Base-by-base conservation (phyloP, 2,329 filamentous ascomycete genomes). In the Trichoderma polysporum region DNA sequence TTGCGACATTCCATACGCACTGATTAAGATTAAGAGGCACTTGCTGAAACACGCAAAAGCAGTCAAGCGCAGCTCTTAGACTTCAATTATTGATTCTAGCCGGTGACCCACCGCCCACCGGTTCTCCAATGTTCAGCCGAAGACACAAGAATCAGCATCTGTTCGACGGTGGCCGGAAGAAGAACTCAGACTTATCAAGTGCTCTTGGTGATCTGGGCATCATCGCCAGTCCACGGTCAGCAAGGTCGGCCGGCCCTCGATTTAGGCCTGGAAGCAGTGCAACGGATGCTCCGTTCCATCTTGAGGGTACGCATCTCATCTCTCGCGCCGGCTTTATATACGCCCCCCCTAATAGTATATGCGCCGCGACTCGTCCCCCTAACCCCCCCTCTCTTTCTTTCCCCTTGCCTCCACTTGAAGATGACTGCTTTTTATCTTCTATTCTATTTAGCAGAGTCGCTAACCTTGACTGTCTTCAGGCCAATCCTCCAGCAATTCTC, bases 81-180 rank as follows among this genome's bases (percentile, higher is more conserved):
- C 25, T 47, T 56, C 61, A 27, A 54, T 56, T 54, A 47, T 39
- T 64, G 33, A 25, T 37, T 50, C 33, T 50, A 47, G 61, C 25
- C 45, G 50, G 61, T 56, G 61, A 64, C 61, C 61, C 61, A 64
- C 61, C 61, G 27, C 41, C 41, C 37, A 17, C 25, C 27, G 61
- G 53, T 33, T 70, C 70, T 77, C 77, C 75, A 45, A 80, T 80
- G 78, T 80, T 80, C 71, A 75, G 73, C 72, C 77, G 76, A 71
- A 74, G 71, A 65, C 74, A 75, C 65, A 75, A 75, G 71, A 76
- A 71, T 57, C 69, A 64, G 61, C 71, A 62, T 60, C 68, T 47
- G 72, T 76, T 66, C 45, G 52, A 60, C 29, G 47, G 59, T 50
- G 31, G 63, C 22, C 49, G 33, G 56, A 68, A 70, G 66, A 71